These are phyloP conservation scores for Dothistroma pini DNA, from an alignment of 2,329 filamentous ascomycete species.

Conservation along the genomic window DNA sequence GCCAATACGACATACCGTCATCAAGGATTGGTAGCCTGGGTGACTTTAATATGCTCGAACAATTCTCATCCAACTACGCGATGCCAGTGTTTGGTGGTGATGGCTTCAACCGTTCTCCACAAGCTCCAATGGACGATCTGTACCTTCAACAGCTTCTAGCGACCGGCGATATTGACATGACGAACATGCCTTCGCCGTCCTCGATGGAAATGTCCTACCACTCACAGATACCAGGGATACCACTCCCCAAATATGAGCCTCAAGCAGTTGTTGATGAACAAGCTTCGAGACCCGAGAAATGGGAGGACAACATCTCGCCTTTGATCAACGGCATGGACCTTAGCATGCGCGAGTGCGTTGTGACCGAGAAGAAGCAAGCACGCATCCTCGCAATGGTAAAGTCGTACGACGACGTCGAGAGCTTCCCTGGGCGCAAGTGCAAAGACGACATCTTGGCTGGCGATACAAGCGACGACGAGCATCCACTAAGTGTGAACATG, in stretches of 20 bases:
- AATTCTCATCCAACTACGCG: slow-evolving; percentile 53
- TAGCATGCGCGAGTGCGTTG: slow-evolving; percentile 69
- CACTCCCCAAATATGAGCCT: slow-evolving; percentile 27
- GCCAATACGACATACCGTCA: slow-evolving; percentile 24
- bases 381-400: slow-evolving; percentile 78
- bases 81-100: slow-evolving; percentile 87
- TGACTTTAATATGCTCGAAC: slow-evolving; percentile 40
- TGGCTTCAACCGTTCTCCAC: slow-evolving; percentile 73
- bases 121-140: slow-evolving; percentile 24
- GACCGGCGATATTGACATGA: slow-evolving; percentile 13
- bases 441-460: slow-evolving; percentile 77
- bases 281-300: background rate
- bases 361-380: slow-evolving; percentile 81
- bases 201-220: slow-evolving; percentile 21
- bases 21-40: slow-evolving; percentile 23
- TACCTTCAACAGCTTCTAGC: slow-evolving; percentile 29
- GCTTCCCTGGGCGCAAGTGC: slow-evolving; percentile 67
- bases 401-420: slow-evolving; percentile 71
- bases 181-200: slow-evolving; percentile 25
- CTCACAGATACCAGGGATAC: slow-evolving; percentile 17
- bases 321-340: slow-evolving; percentile 57
- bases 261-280: slow-evolving; percentile 15
- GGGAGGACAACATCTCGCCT: slow-evolving; percentile 12
- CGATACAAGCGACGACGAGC: slow-evolving; percentile 60
- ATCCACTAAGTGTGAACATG: slow-evolving; percentile 79